phyloP scores from a whole-genome alignment of 1,284 basidiomycete species.

The Afroboletus lepidellus region DNA sequence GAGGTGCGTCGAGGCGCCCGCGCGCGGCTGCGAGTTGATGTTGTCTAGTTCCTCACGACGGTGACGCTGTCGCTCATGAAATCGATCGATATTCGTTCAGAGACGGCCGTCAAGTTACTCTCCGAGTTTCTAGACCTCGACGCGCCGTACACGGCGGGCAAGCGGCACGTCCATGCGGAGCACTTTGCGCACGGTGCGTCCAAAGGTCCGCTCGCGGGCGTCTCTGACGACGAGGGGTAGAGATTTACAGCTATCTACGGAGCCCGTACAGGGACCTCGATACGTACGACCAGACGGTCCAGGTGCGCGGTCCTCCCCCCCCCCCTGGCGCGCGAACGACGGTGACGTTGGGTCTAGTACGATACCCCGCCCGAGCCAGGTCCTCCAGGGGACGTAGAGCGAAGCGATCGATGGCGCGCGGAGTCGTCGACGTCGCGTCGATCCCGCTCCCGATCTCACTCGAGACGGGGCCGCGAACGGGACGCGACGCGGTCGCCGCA shows the following conservation, averaged over 20 bases:
- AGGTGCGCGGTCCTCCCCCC: constrained; percentile 49
- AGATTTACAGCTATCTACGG: constrained; percentile 82
- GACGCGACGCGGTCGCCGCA: too few relatives aligned
- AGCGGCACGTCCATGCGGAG: constrained; percentile 69
- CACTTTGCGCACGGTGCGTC: constrained; percentile 86
- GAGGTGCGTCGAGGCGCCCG: constrained; percentile 52
- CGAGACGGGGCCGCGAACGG: neutral
- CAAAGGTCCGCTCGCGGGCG: neutral
- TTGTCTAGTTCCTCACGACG: constrained; percentile 65
- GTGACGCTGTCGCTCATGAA: constrained; percentile 82
- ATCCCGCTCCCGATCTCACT: constrained; percentile 27
- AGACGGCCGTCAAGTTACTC: constrained; percentile 77
- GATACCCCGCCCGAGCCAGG: constrained; percentile 41
- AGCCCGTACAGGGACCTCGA: constrained; percentile 82
- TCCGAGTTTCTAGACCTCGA: constrained; percentile 84
- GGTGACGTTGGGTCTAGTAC: constrained; percentile 44
- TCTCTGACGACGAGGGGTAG: constrained; percentile 39
- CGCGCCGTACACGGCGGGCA: constrained; percentile 49
- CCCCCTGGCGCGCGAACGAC: neutral
- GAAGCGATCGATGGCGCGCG: constrained; percentile 41
- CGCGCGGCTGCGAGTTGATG: constrained; percentile 11
- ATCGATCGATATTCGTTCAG: constrained; percentile 83
- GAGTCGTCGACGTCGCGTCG: constrained; percentile 11
- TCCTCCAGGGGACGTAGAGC: constrained; percentile 26
- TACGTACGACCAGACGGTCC: constrained; percentile 77